A percentile compares a stretch with the other conserved stretches of the same genome.
These are phyloP conservation scores for Phialophora chinensis DNA, from an alignment of 2,329 filamentous ascomycete genomes.

Conservation along the genomic window DNA sequence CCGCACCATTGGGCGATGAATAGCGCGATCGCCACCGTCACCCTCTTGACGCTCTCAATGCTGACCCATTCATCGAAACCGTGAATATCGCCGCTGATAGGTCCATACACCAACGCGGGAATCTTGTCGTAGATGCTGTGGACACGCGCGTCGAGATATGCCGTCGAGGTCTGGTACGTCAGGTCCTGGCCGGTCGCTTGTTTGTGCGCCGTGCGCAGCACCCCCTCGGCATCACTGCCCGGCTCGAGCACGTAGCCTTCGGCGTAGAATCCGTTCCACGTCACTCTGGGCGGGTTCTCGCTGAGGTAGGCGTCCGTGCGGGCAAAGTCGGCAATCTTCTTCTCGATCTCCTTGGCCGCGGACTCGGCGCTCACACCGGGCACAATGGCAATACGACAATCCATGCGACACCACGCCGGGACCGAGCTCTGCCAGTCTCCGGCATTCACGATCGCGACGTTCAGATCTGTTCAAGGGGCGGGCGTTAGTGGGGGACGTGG, in stretches of 20 bases:
- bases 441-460: conserved; percentile 35
- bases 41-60: conserved; percentile 46
- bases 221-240: conserved; percentile 37
- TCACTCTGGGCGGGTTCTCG: conserved; percentile 40
- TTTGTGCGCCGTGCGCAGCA: conserved; percentile 38
- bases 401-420: conserved; percentile 34
- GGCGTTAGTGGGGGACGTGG: background rate
- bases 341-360: conserved; percentile 37
- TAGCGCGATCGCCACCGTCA: conserved; percentile 32
- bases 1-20: conserved; percentile 37
- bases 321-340: conserved; percentile 43
- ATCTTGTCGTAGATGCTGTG: conserved; percentile 34
- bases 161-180: conserved; percentile 25
- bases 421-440: conserved; percentile 36
- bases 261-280: conserved; percentile 40
- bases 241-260: conserved; percentile 41
- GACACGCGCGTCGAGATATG: conserved; percentile 33
- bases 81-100: conserved; percentile 53
- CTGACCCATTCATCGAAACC: conserved; percentile 59
- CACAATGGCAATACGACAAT: conserved; percentile 34
- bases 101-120: conserved; percentile 33
- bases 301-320: conserved; percentile 39
- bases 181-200: conserved; percentile 35
- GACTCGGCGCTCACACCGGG: conserved; percentile 33
- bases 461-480: conserved; percentile 25